These are phyloP conservation scores for Calocera viscosa DNA, from an alignment of 768 basidiomycete species.

Conservation along the genomic window DNA sequence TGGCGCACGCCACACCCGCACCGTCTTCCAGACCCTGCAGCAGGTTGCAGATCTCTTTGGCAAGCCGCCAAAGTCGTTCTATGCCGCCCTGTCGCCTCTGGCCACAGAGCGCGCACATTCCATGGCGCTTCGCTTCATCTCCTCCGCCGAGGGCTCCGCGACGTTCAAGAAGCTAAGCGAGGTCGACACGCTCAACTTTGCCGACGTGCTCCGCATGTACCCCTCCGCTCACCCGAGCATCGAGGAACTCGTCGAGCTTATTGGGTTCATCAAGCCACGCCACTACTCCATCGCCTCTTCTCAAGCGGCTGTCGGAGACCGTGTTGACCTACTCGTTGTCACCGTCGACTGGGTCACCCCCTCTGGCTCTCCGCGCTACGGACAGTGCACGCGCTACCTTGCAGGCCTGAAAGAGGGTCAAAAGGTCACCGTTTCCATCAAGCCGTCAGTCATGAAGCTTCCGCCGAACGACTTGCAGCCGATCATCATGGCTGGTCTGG, in stretches of 20 bases:
- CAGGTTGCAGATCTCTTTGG: slow-evolving; percentile 97
- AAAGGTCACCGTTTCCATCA: slow-evolving; percentile 93
- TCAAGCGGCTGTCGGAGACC: slow-evolving; percentile 87
- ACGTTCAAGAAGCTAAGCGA: slow-evolving; percentile 94
- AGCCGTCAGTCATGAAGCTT: slow-evolving; percentile 99
- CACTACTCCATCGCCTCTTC: slow-evolving; percentile 97
- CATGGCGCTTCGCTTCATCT: slow-evolving; percentile 79
- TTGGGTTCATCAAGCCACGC: slow-evolving; percentile 92
- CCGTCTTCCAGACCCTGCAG: slow-evolving; percentile 88
- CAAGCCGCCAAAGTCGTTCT: slow-evolving; percentile 91
- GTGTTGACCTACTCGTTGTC: slow-evolving; percentile 89
- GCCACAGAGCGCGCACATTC: slow-evolving; percentile 59
- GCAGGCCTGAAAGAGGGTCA: slow-evolving; percentile 70
- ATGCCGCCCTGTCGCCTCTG: slow-evolving; percentile 67
- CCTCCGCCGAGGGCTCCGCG: slow-evolving; percentile 75
- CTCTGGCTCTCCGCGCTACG: slow-evolving; percentile 60
- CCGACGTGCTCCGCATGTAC: slow-evolving; percentile 68
- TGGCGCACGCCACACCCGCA: slow-evolving; percentile 62
- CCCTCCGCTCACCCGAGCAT: slow-evolving; percentile 68
- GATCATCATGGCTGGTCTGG: slow-evolving; percentile 95
- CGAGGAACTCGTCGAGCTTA: slow-evolving; percentile 71
- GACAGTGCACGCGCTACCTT: slow-evolving; percentile 95
- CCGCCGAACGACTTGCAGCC: slow-evolving; percentile 77
- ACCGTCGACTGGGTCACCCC: slow-evolving; percentile 90
- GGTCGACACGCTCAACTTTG: slow-evolving; percentile 89